A percentile compares a stretch with the other conserved stretches of the same genome.
Evolutionary conservation across 306 rosid species (phyloP).

Genomic region (Lithocarpus polystachyus): DNA sequence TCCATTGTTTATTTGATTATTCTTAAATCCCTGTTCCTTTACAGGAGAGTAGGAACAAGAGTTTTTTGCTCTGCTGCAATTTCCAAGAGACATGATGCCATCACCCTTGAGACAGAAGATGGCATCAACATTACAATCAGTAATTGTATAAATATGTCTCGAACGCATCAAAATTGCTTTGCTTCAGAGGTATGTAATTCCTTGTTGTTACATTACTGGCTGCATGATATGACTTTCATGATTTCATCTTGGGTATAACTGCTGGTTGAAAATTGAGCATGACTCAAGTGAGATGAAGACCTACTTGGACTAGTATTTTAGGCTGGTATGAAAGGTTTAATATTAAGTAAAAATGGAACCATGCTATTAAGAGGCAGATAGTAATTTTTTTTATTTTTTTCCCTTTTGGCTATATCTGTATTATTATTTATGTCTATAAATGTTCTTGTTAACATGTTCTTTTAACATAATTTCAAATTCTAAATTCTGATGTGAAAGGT

Average conservation of each 20-base stretch:
- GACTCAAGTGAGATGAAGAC: not conserved
- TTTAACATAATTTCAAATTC: not conserved
- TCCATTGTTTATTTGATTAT: not conserved
- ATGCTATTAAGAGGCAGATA: not conserved
- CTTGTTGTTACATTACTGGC: not conserved
- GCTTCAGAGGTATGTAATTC: constrained; percentile 24
- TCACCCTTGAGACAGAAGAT: constrained; percentile 37
- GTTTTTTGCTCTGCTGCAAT: constrained; percentile 37
- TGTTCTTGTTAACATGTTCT: not conserved
- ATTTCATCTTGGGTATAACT: not conserved
- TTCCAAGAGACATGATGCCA: constrained; percentile 37
- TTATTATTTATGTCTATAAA: not conserved
- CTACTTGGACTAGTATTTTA: not conserved
- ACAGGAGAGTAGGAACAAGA: constrained; percentile 35
- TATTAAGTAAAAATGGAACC: not conserved
- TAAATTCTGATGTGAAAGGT: constrained; percentile 26
- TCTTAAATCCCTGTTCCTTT: not conserved
- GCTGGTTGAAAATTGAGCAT: not conserved
- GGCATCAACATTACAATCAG: constrained; percentile 28
- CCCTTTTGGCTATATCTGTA: not conserved
- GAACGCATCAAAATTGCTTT: constrained; percentile 36
- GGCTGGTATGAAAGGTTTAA: not conserved
- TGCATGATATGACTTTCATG: not conserved
- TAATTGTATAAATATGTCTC: constrained; percentile 33
- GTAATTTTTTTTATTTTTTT: no score